Evolutionary conservation across 768 basidiomycete species (phyloP).

Genomic region (Xerocomellus chrysenteron): DNA sequence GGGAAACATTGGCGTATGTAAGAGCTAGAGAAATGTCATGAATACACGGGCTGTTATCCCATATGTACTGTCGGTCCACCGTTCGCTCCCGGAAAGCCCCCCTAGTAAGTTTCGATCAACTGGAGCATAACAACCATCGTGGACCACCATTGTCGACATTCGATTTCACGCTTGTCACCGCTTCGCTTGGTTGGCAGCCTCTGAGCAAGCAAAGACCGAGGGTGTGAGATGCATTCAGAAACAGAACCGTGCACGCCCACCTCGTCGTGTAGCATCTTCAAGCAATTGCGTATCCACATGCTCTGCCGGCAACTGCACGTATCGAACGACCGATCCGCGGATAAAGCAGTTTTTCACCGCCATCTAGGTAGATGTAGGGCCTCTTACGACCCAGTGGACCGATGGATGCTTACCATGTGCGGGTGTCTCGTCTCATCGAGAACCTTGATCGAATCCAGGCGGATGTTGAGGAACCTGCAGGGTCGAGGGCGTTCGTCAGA

Average conservation of each 20-base stretch:
- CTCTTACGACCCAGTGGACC: neutral
- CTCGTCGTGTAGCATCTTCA: slow-evolving; percentile 96
- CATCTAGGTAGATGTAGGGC: slow-evolving; percentile 55
- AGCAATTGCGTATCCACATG: slow-evolving; percentile 93
- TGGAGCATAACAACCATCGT: neutral
- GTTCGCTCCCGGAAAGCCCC: neutral
- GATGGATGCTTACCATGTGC: slow-evolving; percentile 76
- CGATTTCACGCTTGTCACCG: slow-evolving; percentile 24
- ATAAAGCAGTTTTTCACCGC: slow-evolving; percentile 99
- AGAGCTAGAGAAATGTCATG: slow-evolving; percentile 30
- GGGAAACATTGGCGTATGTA: slow-evolving; percentile 62
- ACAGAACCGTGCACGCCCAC: slow-evolving; percentile 40
- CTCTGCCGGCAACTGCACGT: slow-evolving; percentile 90
- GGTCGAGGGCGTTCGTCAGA: slow-evolving; percentile 4
- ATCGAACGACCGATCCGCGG: slow-evolving; percentile 95
- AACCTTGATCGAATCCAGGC: slow-evolving; percentile 90
- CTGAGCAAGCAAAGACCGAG: slow-evolving; percentile 21
- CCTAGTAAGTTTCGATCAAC: neutral
- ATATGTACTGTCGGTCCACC: neutral
- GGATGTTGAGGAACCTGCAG: slow-evolving; percentile 88
- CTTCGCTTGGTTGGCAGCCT: slow-evolving; percentile 43
- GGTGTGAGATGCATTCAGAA: slow-evolving; percentile 1
- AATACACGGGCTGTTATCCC: slow-evolving; percentile 11
- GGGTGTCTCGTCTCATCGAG: slow-evolving; percentile 92
- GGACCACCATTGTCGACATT: neutral